Base-by-base conservation (phyloP, 1,284 basidiomycete genomes). In the Sanghuangporus baumii region DNA sequence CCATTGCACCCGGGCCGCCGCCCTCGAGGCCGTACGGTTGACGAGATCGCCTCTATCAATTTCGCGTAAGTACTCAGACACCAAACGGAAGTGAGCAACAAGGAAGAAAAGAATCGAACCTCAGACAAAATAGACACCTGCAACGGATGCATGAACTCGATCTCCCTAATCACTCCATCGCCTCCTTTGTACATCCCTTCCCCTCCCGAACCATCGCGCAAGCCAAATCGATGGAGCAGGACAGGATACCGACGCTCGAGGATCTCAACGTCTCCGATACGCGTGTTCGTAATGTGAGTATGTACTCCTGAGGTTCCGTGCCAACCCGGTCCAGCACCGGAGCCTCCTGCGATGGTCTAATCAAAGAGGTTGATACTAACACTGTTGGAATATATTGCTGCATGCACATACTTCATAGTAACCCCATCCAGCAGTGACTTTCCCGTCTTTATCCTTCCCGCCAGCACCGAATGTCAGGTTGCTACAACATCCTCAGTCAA, bases 211-310 rank as follows among this genome's bases (percentile, higher is more conserved):
- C 84, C 88, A 16, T 82, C 74, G 8, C 95, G 84, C 61, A 96
- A 75, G 14, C 88, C 88, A 74, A 97, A 98, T 68, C 85, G 82
- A 69, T 92, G 89, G 26, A 97, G 71, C 67, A 97, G 78, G 11
- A 97, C 89, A 0, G 95, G 94, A 72, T 94, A 95, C 41, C 94
- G 85, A 52, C 94, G 83, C 75, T 97, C 94, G 57, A 97, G 82
- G 70, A 96, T 92, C 72, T 98, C 95, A 18, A 94, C 89, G 68
- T 97, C 96, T 18, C 93, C 92, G 66, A 94, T 94, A 14, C 92
- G 86, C 16, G 94, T 96, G 75, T 97, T 97, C 4, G 95, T 97
- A 74, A 97, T 97, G 71, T 96, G 93, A 1, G 88, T 91, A 70
- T 93, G 91, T 6, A 93, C 89, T 5, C 91, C 93, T 11, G 89